These are phyloP conservation scores for Graphilbum fragrans DNA, from an alignment of 2,329 filamentous ascomycete genomes.

Conservation along the genomic window DNA sequence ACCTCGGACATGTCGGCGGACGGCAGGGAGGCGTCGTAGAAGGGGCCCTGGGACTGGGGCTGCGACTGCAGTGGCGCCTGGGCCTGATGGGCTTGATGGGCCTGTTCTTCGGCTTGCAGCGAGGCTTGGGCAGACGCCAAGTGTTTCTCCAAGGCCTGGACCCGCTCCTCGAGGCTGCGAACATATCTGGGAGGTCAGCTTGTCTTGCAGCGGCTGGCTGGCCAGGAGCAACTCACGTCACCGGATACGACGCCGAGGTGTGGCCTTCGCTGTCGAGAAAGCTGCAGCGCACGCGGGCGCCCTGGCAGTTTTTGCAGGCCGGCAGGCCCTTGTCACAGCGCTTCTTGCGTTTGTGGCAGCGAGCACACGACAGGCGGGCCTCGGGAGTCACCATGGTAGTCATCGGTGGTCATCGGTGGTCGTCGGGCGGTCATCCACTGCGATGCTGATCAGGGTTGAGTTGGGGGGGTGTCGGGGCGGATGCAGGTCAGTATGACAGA, in stretches of 20 bases:
- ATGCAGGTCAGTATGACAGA: no score
- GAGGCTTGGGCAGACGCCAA: not conserved
- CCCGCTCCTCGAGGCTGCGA: constrained; percentile 3
- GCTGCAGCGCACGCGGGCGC: constrained; percentile 24
- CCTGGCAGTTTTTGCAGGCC: constrained; percentile 24
- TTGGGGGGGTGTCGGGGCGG: no score
- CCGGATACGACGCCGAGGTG: constrained; percentile 23
- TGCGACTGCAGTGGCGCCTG: not conserved
- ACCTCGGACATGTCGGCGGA: no score
- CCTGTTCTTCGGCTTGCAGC: not conserved
- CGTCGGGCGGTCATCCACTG: no score
- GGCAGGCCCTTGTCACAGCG: constrained; percentile 26
- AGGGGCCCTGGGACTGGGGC: not conserved
- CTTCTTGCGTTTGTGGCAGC: constrained; percentile 30
- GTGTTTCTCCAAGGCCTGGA: constrained; percentile 1
- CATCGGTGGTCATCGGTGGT: no score
- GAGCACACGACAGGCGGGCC: constrained; percentile 6
- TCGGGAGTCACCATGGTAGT: constrained; percentile 2
- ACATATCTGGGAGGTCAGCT: not conserved
- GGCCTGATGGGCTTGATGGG: not conserved
- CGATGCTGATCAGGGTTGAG: no score
- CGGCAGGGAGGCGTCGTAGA: no score
- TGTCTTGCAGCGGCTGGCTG: no score
- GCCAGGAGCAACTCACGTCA: constrained; percentile 21
- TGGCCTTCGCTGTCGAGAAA: constrained; percentile 25